Conservation (phyloP, 2,329 filamentous ascomycete genomes). For the Apiospora hydei region DNA sequence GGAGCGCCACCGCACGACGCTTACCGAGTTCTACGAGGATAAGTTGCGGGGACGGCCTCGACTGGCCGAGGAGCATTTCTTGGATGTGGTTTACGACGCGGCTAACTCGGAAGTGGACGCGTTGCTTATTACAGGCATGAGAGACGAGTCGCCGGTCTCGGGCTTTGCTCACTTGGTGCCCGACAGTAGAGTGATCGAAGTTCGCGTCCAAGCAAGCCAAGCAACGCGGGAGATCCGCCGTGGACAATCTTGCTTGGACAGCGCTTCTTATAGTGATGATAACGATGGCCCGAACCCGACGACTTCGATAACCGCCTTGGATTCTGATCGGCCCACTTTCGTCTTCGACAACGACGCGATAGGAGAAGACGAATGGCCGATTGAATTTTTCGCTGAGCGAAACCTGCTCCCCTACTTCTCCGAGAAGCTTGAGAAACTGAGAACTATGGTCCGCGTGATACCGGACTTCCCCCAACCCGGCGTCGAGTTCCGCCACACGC, state of each 20-base stretch:
- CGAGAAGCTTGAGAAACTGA: slow-evolving; percentile 53
- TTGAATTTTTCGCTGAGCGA: slow-evolving; percentile 48
- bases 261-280: slow-evolving; percentile 28
- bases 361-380: slow-evolving; percentile 46
- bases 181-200: slow-evolving; percentile 59
- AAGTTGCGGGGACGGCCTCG: slow-evolving; percentile 52
- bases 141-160: slow-evolving; percentile 65
- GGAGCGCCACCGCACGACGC: slow-evolving; percentile 61
- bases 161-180: slow-evolving; percentile 54
- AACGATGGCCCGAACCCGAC: slow-evolving; percentile 28
- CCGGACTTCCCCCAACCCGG: slow-evolving; percentile 58
- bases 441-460: slow-evolving; percentile 56
- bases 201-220: slow-evolving; percentile 53
- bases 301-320: too few relatives aligned
- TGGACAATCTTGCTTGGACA: slow-evolving; percentile 28
- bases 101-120: slow-evolving; percentile 53
- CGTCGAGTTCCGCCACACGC: slow-evolving; percentile 65
- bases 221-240: slow-evolving; percentile 47
- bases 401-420: slow-evolving; percentile 55
- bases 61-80: slow-evolving; percentile 60
- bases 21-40: slow-evolving; percentile 59
- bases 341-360: slow-evolving; percentile 58
- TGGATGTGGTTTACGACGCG: slow-evolving; percentile 50
- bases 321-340: slow-evolving; percentile 48
- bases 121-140: slow-evolving; percentile 68